phyloP scores from a whole-genome alignment of 2,329 filamentous ascomycete genomes.

The Botryotinia narcissicola region DNA sequence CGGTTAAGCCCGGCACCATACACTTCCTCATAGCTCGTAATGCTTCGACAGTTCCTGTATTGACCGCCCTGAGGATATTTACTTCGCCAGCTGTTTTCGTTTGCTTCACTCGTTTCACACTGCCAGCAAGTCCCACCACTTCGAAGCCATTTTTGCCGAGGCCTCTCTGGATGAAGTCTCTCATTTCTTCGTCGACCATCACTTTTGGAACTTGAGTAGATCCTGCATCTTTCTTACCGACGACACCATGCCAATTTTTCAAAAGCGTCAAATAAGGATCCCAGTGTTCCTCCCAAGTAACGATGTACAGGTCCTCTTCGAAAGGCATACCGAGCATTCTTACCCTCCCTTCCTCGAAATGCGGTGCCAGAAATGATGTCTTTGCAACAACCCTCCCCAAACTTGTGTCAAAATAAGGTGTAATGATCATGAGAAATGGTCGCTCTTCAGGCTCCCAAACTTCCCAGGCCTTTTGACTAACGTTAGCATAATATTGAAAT shows the following conservation, averaged over 20 bases:
- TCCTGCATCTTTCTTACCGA: conserved; percentile 10
- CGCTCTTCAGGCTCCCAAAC: conserved; percentile 64
- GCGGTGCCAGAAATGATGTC: conserved; percentile 57
- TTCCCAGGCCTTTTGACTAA: conserved; percentile 61
- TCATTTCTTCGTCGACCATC: conserved; percentile 65
- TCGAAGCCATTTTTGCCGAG: conserved; percentile 53
- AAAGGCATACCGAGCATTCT: conserved; percentile 58
- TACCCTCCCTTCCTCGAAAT: conserved; percentile 60
- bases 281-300: conserved; percentile 65
- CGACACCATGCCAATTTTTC: conserved; percentile 39
- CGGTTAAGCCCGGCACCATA: conserved; percentile 55
- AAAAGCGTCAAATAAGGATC: conserved; percentile 57
- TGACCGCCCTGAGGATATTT: conserved; percentile 58
- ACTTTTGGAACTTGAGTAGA: conserved; percentile 41
- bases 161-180: conserved; percentile 60
- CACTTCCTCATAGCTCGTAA: conserved; percentile 56
- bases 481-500: conserved; percentile 62
- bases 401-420: conserved; percentile 43
- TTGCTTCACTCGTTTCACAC: conserved; percentile 58
- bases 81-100: conserved; percentile 56
- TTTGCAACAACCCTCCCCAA: conserved; percentile 49
- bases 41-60: conserved; percentile 61
- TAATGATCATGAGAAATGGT: conserved; percentile 60
- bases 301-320: conserved; percentile 49
- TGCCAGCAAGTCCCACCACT: conserved; percentile 52